Evolutionary conservation across 306 rosid genomes (phyloP), one percentile per base, ranked within the genome.

Genomic region (Acmispon strigosus): DNA sequence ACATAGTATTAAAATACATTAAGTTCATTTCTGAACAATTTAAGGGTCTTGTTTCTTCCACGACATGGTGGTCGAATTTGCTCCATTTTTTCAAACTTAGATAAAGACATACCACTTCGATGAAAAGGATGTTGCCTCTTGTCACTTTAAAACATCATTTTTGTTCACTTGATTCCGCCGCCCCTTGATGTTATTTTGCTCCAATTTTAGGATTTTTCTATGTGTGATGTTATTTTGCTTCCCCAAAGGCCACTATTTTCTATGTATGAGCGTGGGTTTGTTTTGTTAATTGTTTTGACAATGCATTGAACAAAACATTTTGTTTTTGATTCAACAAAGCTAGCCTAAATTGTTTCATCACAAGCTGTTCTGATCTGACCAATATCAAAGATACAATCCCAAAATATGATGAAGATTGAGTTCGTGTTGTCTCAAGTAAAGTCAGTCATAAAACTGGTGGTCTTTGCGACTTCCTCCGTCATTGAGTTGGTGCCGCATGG

Each of bases 71-170:
- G 48, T 56, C 15, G 56, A 58, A 55, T 47, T 47, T 55, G 48
- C 20, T 42, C 10, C 11, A 39, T 58, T 45, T 62, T 32, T 73
- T 73, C 72, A 68, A 67, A 51, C 48, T 10, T 18, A 20, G 50
- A 60, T 79, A 60, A 19, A 58, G 70, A 75, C 73, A 43, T n/a
- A 19, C 52, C 58, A 45, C 60, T 69, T 69, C n/a, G 41, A 73
- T 77, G 86, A 82, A 62, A 74, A 69, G 17, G 83, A 82, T 51
- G 60, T 14, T 19, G 45, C 69, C 20, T 62, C 48, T 41, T 58
- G 63, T 47, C 72, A 34, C 74, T 78, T 69, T 52, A 13, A 43
- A 59, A 14, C 41, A 60, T 22, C 49, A 24, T 53, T 37, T 8
- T 39, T 32, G 37, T 32, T 27, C 5, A 27, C 34, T 27, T 27